These are phyloP conservation scores for Begonia loranthoides DNA, from an alignment of 306 rosid genomes.

Conservation along the genomic window DNA sequence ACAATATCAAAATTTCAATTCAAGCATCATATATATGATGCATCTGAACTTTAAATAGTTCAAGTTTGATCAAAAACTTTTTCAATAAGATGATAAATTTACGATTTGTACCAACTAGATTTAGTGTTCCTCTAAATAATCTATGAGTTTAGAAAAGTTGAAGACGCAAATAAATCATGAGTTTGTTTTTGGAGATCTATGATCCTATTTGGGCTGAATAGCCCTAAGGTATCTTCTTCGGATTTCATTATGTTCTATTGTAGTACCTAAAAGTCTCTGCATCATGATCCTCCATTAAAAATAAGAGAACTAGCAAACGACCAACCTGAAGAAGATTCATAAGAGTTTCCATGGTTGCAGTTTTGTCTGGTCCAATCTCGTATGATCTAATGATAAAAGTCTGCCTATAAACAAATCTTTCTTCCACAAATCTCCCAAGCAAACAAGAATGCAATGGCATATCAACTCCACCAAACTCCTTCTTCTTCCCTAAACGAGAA, in stretches of 20 bases:
- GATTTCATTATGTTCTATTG: too few species aligned
- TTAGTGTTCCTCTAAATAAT: too few species aligned
- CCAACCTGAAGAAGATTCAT: conserved; percentile 76
- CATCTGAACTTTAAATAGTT: too few species aligned
- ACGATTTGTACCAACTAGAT: too few species aligned
- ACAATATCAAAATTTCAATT: too few species aligned
- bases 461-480: conserved; percentile 7
- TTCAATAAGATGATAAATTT: too few species aligned
- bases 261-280: neutral
- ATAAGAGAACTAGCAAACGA: neutral
- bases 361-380: conserved; percentile 90
- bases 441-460: conserved; percentile 30
- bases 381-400: conserved; percentile 73
- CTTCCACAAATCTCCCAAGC: conserved; percentile 65
- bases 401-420: conserved; percentile 43
- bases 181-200: too few species aligned
- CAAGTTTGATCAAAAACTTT: too few species aligned
- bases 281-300: neutral
- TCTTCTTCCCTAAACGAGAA: neutral
- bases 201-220: too few species aligned
- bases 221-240: too few species aligned
- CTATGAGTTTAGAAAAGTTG: too few species aligned
- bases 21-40: too few species aligned
- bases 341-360: conserved; percentile 71
- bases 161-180: neutral